These are phyloP conservation scores for Cantharellus cinnabarinus DNA, from an alignment of 768 basidiomycete genomes.

Conservation along the genomic window DNA sequence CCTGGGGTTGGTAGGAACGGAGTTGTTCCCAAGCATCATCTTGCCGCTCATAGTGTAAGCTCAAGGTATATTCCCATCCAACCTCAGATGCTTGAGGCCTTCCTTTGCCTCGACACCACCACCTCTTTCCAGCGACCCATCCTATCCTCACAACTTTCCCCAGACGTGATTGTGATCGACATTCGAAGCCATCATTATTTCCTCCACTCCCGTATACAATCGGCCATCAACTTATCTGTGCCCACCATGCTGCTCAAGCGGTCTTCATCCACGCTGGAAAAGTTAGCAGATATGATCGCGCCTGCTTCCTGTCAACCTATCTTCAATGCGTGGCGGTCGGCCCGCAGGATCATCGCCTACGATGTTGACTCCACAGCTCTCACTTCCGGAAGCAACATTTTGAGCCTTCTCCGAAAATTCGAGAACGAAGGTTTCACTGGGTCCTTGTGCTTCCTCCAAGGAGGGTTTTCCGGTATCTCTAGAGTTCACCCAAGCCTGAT, in stretches of 20 bases:
- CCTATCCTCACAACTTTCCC: background rate
- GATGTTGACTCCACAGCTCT: slow-evolving; percentile 56
- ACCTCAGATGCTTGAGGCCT: background rate
- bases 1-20: too few species aligned
- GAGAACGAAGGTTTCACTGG: slow-evolving; percentile 36
- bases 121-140: background rate
- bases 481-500: background rate
- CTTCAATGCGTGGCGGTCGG: slow-evolving; percentile 34
- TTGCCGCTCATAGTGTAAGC: background rate
- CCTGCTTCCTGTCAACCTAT: slow-evolving; percentile 31
- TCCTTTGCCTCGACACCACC: background rate
- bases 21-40: background rate
- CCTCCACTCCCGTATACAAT: slow-evolving; percentile 39
- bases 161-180: slow-evolving; percentile 51
- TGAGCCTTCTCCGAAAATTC: slow-evolving; percentile 60
- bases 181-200: slow-evolving; percentile 69
- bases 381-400: slow-evolving; percentile 42
- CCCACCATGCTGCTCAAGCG: slow-evolving; percentile 89
- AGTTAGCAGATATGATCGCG: slow-evolving; percentile 65
- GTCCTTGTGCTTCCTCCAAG: slow-evolving; percentile 56
- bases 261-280: slow-evolving; percentile 62
- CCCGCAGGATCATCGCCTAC: slow-evolving; percentile 49
- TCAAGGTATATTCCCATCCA: background rate
- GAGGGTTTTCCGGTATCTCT: slow-evolving; percentile 53
- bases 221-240: slow-evolving; percentile 68